Conservation (phyloP, 805 yeast species). For the Pichia membranifaciens region DNA sequence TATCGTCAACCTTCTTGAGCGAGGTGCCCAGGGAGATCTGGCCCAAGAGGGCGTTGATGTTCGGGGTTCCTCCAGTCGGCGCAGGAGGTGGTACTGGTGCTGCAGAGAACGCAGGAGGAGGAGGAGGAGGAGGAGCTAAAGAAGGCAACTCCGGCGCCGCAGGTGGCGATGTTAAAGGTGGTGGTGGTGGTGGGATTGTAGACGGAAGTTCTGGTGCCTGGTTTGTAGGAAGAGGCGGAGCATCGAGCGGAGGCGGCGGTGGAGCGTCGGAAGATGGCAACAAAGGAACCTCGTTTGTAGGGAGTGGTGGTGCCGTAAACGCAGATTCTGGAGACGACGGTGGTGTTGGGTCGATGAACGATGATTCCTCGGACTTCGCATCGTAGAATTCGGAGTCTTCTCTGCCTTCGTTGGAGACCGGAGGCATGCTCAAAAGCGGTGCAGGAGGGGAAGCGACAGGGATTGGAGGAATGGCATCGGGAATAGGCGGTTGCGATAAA, state of each 20-base stretch:
- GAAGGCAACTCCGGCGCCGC: constrained; percentile 23
- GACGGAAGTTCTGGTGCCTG: constrained; percentile 26
- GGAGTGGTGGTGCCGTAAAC: constrained; percentile 9
- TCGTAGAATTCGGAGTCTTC: constrained; percentile 14
- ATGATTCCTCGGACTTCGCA: constrained; percentile 16
- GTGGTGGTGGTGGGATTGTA: constrained; percentile 32
- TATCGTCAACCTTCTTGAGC: constrained; percentile 46
- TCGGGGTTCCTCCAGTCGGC: constrained; percentile 27
- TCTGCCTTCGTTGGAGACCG: background rate
- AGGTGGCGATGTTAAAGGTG: constrained; percentile 24
- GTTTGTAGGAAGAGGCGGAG: constrained; percentile 24
- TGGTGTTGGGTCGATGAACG: constrained; percentile 22
- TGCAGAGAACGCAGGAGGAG: constrained; percentile 26
- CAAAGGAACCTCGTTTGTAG: constrained; percentile 14
- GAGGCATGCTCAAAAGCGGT: constrained; percentile 2
- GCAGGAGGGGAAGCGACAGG: constrained; percentile 17
- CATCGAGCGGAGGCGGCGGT: constrained; percentile 30
- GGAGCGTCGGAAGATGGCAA: constrained; percentile 23
- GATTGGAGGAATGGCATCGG: constrained; percentile 20
- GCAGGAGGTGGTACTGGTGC: constrained; percentile 28
- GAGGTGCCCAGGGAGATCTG: constrained; percentile 50
- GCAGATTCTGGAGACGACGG: constrained; percentile 19
- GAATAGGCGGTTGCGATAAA: constrained; percentile 18
- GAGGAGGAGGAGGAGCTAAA: constrained; percentile 34
- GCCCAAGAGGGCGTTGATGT: constrained; percentile 41